A percentile compares a stretch with the other conserved stretches of the same genome.
phyloP scores from a whole-genome alignment of 2,329 filamentous ascomycete genomes.

The Fusarium sp. region DNA sequence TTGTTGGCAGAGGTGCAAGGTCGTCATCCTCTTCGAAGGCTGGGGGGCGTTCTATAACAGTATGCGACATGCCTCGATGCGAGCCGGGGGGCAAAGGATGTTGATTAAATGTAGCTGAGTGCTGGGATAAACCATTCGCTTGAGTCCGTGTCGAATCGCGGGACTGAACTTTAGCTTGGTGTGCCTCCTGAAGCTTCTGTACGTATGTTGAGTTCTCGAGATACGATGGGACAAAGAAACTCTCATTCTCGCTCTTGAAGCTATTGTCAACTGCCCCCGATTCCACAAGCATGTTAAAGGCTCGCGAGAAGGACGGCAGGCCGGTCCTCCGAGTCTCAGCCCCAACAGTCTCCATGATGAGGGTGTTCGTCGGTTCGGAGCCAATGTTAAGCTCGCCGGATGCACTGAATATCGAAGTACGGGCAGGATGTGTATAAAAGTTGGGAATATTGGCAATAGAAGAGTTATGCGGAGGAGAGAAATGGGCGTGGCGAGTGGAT shows the following conservation, averaged over 20 bases:
- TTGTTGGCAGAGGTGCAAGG: constrained; percentile 78
- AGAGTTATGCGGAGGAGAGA: constrained; percentile 31
- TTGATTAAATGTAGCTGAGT: constrained; percentile 63
- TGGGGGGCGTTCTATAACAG: constrained; percentile 82
- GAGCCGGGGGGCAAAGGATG: constrained; percentile 57
- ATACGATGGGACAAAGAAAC: constrained; percentile 88
- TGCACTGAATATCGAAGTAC: constrained; percentile 62
- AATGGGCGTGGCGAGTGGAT: constrained; percentile 33
- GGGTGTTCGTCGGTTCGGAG: constrained; percentile 20
- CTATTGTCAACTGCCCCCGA: constrained; percentile 46
- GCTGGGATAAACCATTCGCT: constrained; percentile 41
- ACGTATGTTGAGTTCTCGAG: constrained; percentile 82
- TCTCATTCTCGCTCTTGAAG: constrained; percentile 48
- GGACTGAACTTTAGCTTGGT: constrained; percentile 69
- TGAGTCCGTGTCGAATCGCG: constrained; percentile 56
- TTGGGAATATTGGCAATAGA: constrained; percentile 29
- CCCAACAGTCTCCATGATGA: constrained; percentile 51
- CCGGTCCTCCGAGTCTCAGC: constrained; percentile 49
- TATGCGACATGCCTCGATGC: constrained; percentile 84
- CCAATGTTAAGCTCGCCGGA: constrained; percentile 51
- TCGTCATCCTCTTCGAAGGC: constrained; percentile 67
- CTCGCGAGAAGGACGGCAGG: constrained; percentile 63
- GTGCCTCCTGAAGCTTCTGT: constrained; percentile 76
- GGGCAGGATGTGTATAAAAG: constrained; percentile 48
- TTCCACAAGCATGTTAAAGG: constrained; percentile 63